Evolutionary conservation across 1,284 basidiomycete genomes (phyloP).

Genomic region (Ceratobasidium sp.): DNA sequence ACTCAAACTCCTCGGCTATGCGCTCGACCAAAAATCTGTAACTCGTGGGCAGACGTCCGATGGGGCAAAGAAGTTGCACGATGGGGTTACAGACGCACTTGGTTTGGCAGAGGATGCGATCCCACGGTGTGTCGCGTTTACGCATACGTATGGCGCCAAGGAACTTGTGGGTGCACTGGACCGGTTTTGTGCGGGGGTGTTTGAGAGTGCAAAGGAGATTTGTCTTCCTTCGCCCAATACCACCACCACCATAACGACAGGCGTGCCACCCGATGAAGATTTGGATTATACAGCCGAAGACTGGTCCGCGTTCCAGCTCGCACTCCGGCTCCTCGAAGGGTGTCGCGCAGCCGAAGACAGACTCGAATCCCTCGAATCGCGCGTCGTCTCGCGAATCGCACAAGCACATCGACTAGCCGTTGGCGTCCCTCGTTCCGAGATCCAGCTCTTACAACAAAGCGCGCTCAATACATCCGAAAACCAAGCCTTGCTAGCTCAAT

Average conservation of each 20-base stretch:
- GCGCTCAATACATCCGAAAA: conserved; percentile 83
- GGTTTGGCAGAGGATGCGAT: conserved; percentile 82
- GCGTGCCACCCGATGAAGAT: conserved; percentile 58
- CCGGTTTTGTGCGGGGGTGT: conserved; percentile 71
- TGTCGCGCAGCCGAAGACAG: conserved; percentile 77
- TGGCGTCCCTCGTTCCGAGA: conserved; percentile 65
- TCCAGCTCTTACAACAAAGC: conserved; percentile 80
- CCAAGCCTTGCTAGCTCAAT: conserved; percentile 60
- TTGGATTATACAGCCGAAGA: conserved; percentile 89
- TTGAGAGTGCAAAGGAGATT: conserved; percentile 69
- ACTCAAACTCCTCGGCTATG: conserved; percentile 69
- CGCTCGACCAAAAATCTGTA: conserved; percentile 55
- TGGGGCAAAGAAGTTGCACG: conserved; percentile 73
- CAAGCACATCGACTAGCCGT: conserved; percentile 62
- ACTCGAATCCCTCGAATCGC: conserved; percentile 72
- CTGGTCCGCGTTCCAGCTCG: conserved; percentile 84
- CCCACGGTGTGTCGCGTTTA: conserved; percentile 77
- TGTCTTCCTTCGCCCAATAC: conserved; percentile 59
- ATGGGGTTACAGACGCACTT: conserved; percentile 77
- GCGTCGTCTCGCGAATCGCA: conserved; percentile 67
- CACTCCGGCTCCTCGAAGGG: conserved; percentile 83
- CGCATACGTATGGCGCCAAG: conserved; percentile 83
- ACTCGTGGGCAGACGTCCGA: conserved; percentile 60
- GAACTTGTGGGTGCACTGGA: conserved; percentile 81
- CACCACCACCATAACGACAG: conserved; percentile 19